Base-by-base conservation (phyloP, 352 stramenopile species). In the Pythium sukuiense region DNA sequence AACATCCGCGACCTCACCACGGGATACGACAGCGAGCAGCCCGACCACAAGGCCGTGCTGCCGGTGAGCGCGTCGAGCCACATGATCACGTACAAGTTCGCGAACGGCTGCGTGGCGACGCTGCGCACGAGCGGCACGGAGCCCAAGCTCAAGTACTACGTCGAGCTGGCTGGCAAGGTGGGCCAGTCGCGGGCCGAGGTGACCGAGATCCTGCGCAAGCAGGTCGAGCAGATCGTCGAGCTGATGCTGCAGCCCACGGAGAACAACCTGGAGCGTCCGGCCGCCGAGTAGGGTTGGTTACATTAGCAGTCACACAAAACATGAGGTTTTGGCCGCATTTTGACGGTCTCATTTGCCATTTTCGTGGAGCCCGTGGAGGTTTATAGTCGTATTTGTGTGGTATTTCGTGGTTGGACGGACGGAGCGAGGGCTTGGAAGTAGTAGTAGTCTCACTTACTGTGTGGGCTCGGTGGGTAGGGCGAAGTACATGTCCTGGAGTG, bases 81-180 rank as follows among this genome's bases (percentile, higher is more conserved):
- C 55, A 99, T 99, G 97, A 97, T 99, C 73, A 99, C 96, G 30
- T 97, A 98, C 76, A 85, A 82, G 37, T 99, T 99, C 67, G 76
- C 67, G 24, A 99, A 99, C 79, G 97, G 97, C 55, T 97, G 91
- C 69, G 92, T 99, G 48, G 90, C 95, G 20, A 99, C 98, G 57
- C 88, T 99, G 59, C 91, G 97, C 65, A 99, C 96, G 37, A 99
- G 95, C 73, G 97, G 97, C 20, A 99, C 97, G 13, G 97, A 99
- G 75, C 97, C 97, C 24, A 99, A 99, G 79, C 97, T 99, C 64
- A 99, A 99, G 80, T 99, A 98, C 73, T 99, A 99, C 74, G 90
- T 98, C 39, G 97, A 99, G 81, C 75, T 93, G 13, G 83, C 85
- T 26, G 88, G 85, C 24, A 69, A 79, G 30, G 75, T 88, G 24